Evolutionary conservation across 495 filamentous ascomycete species (phyloP), one percentile per base, ranked within the genome.

Genomic region (Lasiosphaeria hispida): DNA sequence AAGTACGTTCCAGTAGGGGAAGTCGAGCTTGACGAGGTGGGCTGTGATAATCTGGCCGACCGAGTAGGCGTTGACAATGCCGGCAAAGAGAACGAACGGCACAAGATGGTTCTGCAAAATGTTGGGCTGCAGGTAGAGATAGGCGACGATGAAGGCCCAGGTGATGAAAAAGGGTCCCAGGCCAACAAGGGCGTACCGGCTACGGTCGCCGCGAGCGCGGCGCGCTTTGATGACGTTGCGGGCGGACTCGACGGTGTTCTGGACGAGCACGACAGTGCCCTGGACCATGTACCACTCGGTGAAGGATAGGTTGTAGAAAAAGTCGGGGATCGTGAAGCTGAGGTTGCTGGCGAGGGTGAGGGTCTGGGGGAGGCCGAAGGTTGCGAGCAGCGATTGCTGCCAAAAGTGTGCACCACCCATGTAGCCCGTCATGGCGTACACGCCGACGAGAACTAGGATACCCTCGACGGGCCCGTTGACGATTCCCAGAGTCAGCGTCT

Each of bases 401-500:
- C 94, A 98, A 78, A 96, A 96, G 67, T 86, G 89, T 49, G 87
- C 94, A 19, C 90, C 90, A 55, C 94, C 94, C 66, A 87, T 82
- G 66, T 86, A 82, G 14, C 88, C 91, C 1, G 94, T 97, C 47
- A 94, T 66, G n/a, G 83, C 85, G 70, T 92, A 98, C 38, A 98
- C 86, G 33, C 80, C 69, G 63, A 87, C 89, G 4, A 97, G 78
- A 41, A 89, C 91, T 42, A 97, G 76, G 56, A 98, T 87, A 34
- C 94, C 94, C 74, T 98, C 94, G 41, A 98, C 94, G 6, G 94
- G 94, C 0, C 94, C 94, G 61, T 92, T 97, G 57, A 98, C 80
- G 63, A 97, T 77, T 52, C 94, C 94, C 0, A 98, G 83, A 11
- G 90, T 96, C 19, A 98, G 83, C 9, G 93, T 92, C 69, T 96